These are phyloP conservation scores for Rhizopogon hawkerae DNA, from an alignment of 1,284 basidiomycete species.

Conservation along the genomic window DNA sequence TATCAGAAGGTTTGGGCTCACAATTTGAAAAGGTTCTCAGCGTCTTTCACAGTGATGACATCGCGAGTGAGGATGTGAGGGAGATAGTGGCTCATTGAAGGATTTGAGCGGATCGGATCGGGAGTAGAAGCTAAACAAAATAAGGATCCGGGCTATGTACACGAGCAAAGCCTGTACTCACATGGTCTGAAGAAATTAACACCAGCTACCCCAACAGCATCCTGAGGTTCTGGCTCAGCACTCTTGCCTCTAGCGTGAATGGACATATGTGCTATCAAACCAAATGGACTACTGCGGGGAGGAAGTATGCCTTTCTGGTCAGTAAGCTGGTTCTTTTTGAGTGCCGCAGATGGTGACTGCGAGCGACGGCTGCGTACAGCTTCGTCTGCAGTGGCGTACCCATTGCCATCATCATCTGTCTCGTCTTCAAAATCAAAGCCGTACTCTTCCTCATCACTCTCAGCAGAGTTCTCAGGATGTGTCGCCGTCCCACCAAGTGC, in stretches of 20 bases:
- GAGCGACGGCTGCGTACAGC: constrained; percentile 7
- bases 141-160: not conserved
- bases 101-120: constrained; percentile 28
- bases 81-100: constrained; percentile 35
- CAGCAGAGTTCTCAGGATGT: constrained; percentile 18
- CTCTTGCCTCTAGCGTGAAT: constrained; percentile 41
- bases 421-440: constrained; percentile 14
- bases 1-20: constrained; percentile 29
- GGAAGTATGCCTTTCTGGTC: constrained; percentile 44
- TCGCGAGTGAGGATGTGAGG: constrained; percentile 66
- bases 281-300: constrained; percentile 54
- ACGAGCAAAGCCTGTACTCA: constrained; percentile 27
- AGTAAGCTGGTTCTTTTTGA: constrained; percentile 22
- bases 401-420: constrained; percentile 30
- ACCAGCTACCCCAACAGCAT: constrained; percentile 53
- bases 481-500: constrained; percentile 31
- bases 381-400: constrained; percentile 28
- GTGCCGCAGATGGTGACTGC: constrained; percentile 19
- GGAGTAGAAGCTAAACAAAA: constrained; percentile 35
- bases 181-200: constrained; percentile 57
- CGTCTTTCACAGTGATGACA: constrained; percentile 63
- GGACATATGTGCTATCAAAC: constrained; percentile 57
- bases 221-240: constrained; percentile 34
- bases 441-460: constrained; percentile 28
- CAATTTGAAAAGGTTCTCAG: constrained; percentile 73